phyloP scores from a whole-genome alignment of 805 yeast species.

The Wickerhamomyces bovis region DNA sequence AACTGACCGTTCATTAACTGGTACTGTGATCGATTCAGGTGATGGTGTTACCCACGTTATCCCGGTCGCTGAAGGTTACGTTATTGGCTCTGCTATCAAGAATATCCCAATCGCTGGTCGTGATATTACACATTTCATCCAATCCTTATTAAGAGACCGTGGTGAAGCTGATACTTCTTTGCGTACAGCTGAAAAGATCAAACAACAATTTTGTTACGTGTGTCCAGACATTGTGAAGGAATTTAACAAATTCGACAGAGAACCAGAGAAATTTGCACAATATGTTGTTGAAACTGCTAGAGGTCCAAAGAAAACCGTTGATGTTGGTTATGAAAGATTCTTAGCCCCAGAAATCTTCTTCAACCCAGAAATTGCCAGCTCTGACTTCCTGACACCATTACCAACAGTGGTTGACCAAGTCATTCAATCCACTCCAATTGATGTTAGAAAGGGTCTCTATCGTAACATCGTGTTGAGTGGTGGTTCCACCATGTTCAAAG shows the following conservation, averaged over 20 bases:
- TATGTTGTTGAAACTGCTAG: slow-evolving; percentile 74
- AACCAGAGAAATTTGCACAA: slow-evolving; percentile 90
- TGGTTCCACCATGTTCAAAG: slow-evolving; percentile 98
- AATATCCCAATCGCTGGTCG: slow-evolving; percentile 98
- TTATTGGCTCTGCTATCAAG: slow-evolving; percentile 94
- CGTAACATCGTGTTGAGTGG: slow-evolving; percentile 94
- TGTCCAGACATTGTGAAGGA: slow-evolving; percentile 97
- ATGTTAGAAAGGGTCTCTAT: slow-evolving; percentile 94
- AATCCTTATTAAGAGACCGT: slow-evolving; percentile 89
- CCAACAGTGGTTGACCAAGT: slow-evolving; percentile 96
- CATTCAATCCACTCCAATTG: slow-evolving; percentile 93
- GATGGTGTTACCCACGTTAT: slow-evolving; percentile 99
- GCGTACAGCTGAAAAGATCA: slow-evolving; percentile 93
- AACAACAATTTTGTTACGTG: slow-evolving; percentile 95
- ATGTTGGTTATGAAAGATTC: slow-evolving; percentile 96
- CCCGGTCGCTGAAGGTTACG: slow-evolving; percentile 99
- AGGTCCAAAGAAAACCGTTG: slow-evolving; percentile 60
- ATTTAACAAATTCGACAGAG: slow-evolving; percentile 89
- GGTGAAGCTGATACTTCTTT: slow-evolving; percentile 92
- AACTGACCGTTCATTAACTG: slow-evolving; percentile 90
- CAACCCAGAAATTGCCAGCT: slow-evolving; percentile 94
- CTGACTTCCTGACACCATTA: slow-evolving; percentile 91
- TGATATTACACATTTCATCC: slow-evolving; percentile 92
- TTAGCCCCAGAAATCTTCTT: slow-evolving; percentile 99
- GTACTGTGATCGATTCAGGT: slow-evolving; percentile 97